These are phyloP conservation scores for Ceratobasidium sp. DNA, from an alignment of 1,284 basidiomycete genomes.

Conservation along the genomic window DNA sequence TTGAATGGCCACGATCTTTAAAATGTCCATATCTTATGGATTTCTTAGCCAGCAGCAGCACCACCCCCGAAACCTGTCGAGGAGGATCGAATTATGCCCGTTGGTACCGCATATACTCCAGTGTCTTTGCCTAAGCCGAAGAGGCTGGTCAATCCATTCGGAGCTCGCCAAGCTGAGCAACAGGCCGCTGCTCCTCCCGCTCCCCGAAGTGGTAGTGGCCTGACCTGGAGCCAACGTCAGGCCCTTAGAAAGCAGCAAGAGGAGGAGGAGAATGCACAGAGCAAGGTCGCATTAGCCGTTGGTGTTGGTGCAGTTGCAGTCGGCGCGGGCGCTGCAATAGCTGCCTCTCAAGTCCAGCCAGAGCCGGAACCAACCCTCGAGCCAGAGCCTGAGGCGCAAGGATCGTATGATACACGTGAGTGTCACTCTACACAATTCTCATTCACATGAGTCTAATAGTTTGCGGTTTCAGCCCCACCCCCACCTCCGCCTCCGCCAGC, in stretches of 20 bases:
- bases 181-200: slow-evolving; percentile 48
- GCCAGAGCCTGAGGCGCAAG: slow-evolving; percentile 54
- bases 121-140: slow-evolving; percentile 85
- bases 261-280: slow-evolving; percentile 81
- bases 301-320: slow-evolving; percentile 58
- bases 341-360: slow-evolving; percentile 46
- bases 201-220: slow-evolving; percentile 50
- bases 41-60: slow-evolving; percentile 48
- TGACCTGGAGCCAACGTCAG: slow-evolving; percentile 92
- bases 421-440: background rate
- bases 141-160: slow-evolving; percentile 87
- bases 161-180: slow-evolving; percentile 62
- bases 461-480: slow-evolving; percentile 50
- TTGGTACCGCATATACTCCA: slow-evolving; percentile 84
- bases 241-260: slow-evolving; percentile 85
- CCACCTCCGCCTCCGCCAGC: slow-evolving; percentile 52
- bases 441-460: background rate
- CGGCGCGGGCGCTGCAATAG: slow-evolving; percentile 43
- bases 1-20: background rate
- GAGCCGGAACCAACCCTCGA: slow-evolving; percentile 55
- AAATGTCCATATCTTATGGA: background rate
- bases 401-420: slow-evolving; percentile 50
- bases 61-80: slow-evolving; percentile 68
- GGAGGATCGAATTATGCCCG: slow-evolving; percentile 83
- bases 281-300: slow-evolving; percentile 64